These are phyloP conservation scores for Verticillium isaacii DNA, from an alignment of 2,329 filamentous ascomycete genomes.

Conservation along the genomic window DNA sequence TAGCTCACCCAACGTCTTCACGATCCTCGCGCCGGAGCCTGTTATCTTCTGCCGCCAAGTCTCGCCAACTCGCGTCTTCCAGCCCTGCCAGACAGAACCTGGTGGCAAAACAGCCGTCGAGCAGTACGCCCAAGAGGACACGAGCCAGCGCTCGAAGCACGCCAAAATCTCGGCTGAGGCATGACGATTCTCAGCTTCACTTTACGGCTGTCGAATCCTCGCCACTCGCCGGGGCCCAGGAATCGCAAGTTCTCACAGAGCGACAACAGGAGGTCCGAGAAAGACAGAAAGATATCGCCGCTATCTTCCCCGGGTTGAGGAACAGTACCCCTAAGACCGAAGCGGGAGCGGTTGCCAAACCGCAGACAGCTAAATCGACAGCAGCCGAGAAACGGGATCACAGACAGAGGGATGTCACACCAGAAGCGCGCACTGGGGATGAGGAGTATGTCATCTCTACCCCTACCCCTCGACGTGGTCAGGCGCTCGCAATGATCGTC, in stretches of 20 bases:
- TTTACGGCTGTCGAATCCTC: slow-evolving; percentile 67
- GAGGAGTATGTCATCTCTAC: slow-evolving; percentile 54
- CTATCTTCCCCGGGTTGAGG: slow-evolving; percentile 63
- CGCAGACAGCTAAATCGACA: slow-evolving; percentile 2
- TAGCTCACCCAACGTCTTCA: slow-evolving; percentile 14
- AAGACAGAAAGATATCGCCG: slow-evolving; percentile 59
- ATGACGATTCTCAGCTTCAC: slow-evolving; percentile 78
- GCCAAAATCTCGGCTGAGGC: slow-evolving; percentile 54
- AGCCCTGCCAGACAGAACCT: slow-evolving; percentile 19
- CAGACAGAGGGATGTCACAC: slow-evolving; percentile 33
- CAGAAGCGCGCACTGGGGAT: slow-evolving; percentile 36
- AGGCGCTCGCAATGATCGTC: slow-evolving; percentile 41
- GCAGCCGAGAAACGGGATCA: slow-evolving; percentile 10
- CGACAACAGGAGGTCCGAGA: slow-evolving; percentile 74
- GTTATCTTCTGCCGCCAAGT: not conserved
- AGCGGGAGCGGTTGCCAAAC: slow-evolving; percentile 8
- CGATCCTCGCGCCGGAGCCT: slow-evolving; percentile 16
- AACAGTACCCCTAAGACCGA: slow-evolving; percentile 39
- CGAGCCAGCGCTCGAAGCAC: slow-evolving; percentile 4
- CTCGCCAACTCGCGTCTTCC: slow-evolving; percentile 10
- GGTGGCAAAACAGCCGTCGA: slow-evolving; percentile 17
- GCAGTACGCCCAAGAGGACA: slow-evolving; percentile 15
- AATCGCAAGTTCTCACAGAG: slow-evolving; percentile 74
- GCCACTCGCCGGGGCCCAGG: slow-evolving; percentile 40
- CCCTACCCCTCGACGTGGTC: slow-evolving; percentile 55